Base-by-base conservation (phyloP, 345 rosid genomes). In the Stellera chamaejasme region DNA sequence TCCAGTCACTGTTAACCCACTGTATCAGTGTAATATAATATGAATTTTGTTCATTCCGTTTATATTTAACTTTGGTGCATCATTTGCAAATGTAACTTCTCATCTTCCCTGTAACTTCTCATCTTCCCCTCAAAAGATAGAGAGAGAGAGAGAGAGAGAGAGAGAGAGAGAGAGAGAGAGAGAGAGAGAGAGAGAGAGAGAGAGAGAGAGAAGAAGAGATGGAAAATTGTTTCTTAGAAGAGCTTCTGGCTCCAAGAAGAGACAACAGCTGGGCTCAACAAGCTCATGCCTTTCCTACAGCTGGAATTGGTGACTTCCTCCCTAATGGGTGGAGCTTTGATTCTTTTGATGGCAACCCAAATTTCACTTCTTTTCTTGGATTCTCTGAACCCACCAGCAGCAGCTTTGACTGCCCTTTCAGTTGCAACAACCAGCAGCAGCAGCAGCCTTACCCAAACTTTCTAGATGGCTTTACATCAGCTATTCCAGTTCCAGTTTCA, bases 141-240 rank as follows among this genome's bases (percentile, higher is more conserved):
- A 54, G 61, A 47, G 45, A 54, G 26, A 60, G 54, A 58, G 67
- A 43, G 51, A 58, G 65, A n/a, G n/a, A n/a, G 46, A 54, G 61
- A 47, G 45, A 54, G 26, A 60, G 54, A 58, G 67, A 43, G 51
- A 58, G 65, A n/a, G n/a, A n/a, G 58, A 61, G 54, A 55, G 65
- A 36, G 48, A 55, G 63, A 60, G 55, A 58, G 69, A 61, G 58
- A 51, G 11, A 46, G 14, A 28, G 52, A 28, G 2, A 27, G 41
- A 49, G 59, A 46, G 41, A 59, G 41, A 60, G 32, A 63, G 65
- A 49, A 48, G 55, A 63, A 54, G 58, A 44, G 54, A 79, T 84
- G 97, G 97, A 90, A 80, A 73, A 68, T 75, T 86, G 80, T 61
- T 74, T 82, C 79, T 72, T 76, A 55, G 97, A 87, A 75, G 97